A percentile compares a stretch with the other conserved stretches of the same genome.
Evolutionary conservation across 2,329 filamentous ascomycete genomes (phyloP).

Genomic region (Xylariaceae sp.): DNA sequence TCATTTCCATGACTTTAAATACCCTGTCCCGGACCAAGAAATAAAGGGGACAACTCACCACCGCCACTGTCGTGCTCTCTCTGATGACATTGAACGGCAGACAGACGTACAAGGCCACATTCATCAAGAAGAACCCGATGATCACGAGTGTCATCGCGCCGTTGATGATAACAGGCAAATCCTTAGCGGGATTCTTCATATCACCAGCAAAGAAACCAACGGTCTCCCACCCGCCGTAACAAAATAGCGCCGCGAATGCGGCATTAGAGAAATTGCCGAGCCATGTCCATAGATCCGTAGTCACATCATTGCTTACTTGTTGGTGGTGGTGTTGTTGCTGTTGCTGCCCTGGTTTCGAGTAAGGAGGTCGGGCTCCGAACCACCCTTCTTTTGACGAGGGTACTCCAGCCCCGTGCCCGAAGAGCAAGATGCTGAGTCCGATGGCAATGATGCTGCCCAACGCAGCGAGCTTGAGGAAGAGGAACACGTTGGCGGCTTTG

Average conservation of each 20-base stretch:
- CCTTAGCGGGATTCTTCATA: constrained; percentile 23
- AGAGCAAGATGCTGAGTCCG: constrained; percentile 21
- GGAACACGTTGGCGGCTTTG: constrained; percentile 38
- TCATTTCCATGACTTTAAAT: too few species aligned
- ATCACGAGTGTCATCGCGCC: constrained; percentile 40
- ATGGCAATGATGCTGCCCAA: constrained; percentile 24
- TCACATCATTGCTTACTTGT: constrained; percentile 10
- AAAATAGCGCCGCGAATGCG: constrained; percentile 40
- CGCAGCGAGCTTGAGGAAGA: constrained; percentile 31
- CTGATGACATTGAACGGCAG: constrained; percentile 38
- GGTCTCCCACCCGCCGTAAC: constrained; percentile 43
- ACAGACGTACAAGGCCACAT: constrained; percentile 40
- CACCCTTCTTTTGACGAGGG: constrained; percentile 33
- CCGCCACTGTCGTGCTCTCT: constrained; percentile 38
- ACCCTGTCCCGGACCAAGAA: constrained; percentile 1
- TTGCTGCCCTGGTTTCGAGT: too few species aligned
- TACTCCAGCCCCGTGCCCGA: constrained; percentile 35
- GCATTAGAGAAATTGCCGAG: constrained; percentile 39
- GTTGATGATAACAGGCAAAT: constrained; percentile 39
- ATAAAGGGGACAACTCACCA: constrained; percentile 32
- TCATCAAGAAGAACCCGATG: constrained; percentile 39
- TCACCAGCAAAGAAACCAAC: constrained; percentile 32
- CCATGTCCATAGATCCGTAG: constrained; percentile 31
- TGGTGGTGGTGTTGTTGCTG: too few species aligned
- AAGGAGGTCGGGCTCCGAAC: constrained; percentile 28